Conservation (phyloP, 2,329 filamentous ascomycete genomes). For the Aspergillus tamarii region DNA sequence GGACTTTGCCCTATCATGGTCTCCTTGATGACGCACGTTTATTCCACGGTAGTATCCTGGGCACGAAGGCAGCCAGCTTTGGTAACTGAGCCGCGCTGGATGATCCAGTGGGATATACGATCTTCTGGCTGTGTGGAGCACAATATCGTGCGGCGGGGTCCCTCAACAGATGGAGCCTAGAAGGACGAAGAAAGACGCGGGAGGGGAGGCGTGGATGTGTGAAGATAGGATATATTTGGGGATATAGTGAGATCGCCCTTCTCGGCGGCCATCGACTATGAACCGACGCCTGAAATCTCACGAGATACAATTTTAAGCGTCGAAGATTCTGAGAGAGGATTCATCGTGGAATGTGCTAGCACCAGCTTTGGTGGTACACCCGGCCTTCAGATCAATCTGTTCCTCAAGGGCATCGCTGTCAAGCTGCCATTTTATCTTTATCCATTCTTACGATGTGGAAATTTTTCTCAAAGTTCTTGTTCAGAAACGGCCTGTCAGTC, state of each 20-base stretch:
- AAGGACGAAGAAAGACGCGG: constrained; percentile 79
- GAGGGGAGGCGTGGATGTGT: constrained; percentile 60
- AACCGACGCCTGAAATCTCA: constrained; percentile 25
- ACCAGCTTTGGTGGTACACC: constrained; percentile 56
- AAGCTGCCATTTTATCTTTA: constrained; percentile 40
- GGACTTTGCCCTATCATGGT: constrained; percentile 86
- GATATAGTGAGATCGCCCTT: constrained; percentile 59
- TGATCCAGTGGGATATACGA: constrained; percentile 81
- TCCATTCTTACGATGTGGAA: constrained; percentile 51
- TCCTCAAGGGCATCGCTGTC: constrained; percentile 52
- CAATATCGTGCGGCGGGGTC: constrained; percentile 62
- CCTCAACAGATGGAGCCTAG: constrained; percentile 74
- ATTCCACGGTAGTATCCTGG: constrained; percentile 85
- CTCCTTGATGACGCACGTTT: constrained; percentile 91
- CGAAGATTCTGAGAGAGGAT: not conserved
- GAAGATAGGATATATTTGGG: constrained; percentile 79
- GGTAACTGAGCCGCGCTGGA: constrained; percentile 75
- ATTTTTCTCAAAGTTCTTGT: constrained; percentile 73
- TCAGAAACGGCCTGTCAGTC: constrained; percentile 83
- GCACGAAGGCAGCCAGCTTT: constrained; percentile 80
- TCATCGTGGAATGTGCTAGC: not conserved
- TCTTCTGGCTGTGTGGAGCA: constrained; percentile 77
- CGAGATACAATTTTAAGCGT: constrained; percentile 30
- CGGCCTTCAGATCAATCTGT: constrained; percentile 53
- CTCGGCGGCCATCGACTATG: constrained; percentile 2